Evolutionary conservation across 1,284 basidiomycete species (phyloP), one percentile per base, ranked within the genome.

Genomic region (Bondarzewia mesenterica): DNA sequence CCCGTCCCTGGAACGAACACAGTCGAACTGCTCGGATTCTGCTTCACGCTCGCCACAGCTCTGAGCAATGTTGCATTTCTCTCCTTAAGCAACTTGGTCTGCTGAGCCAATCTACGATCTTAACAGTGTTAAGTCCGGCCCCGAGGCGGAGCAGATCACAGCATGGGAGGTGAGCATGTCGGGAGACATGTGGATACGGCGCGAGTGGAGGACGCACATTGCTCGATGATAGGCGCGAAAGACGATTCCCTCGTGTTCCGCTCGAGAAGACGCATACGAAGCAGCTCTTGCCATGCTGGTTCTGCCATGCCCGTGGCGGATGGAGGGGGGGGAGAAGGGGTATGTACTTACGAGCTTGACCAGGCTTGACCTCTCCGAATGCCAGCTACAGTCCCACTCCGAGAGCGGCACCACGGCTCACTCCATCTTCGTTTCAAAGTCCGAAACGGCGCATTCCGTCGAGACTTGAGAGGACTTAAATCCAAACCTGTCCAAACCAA

Each of bases 101-200:
- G 90, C 60, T 90, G 88, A 3, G 91, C 90, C 55, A 96, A 76
- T 61, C 89, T 80, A 56, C 86, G 83, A 72, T 94, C 91, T 94
- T 47, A 5, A 15, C n/a, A 42, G 21, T 50, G 57, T 48, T 27
- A 47, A 47, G 51, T 46, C 46, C 44, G 47, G 59, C 50, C 46
- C 42, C 29, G 42, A 18, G 32, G 43, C 50, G n/a, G 29, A 10
- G 29, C 29, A 10, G 12, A n/a, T 32, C 29, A n/a, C 29, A 32
- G 29, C n/a, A n/a, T n/a, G n/a, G n/a, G n/a, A n/a, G 29, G 10
- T 32, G 12, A 32, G 29, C 29, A n/a, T 32, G 29, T 32, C 29
- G 10, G 29, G n/a, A n/a, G n/a, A n/a, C 10, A 32, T 6, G 29
- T 32, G 5, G 27, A 27, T 10, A 3, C n/a, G 42, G 21, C 21